phyloP scores from a whole-genome alignment of 2,329 filamentous ascomycete species.

The Furcasterigmium furcatum region DNA sequence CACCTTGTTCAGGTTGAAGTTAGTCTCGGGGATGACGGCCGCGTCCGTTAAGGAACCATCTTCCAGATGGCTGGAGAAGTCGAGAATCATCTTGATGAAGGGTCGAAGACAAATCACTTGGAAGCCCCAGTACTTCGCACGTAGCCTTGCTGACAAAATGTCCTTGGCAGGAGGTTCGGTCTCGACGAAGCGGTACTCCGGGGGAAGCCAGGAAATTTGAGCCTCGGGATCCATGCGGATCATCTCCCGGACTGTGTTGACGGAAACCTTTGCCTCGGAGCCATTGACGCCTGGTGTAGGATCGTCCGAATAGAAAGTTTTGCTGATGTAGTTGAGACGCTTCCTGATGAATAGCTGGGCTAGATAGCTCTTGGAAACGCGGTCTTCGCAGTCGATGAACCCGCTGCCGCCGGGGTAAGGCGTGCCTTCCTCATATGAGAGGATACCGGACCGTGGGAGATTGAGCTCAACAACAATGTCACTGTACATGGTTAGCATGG shows the following conservation, averaged over 20 bases:
- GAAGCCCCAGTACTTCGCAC: constrained; percentile 93
- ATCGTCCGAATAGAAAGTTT: constrained; percentile 39
- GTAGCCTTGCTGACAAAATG: constrained; percentile 78
- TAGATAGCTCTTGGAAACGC: constrained; percentile 56
- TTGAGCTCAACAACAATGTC: constrained; percentile 88
- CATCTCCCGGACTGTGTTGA: background rate
- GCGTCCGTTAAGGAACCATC: constrained; percentile 22
- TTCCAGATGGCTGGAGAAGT: constrained; percentile 37
- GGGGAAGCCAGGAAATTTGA: constrained; percentile 42
- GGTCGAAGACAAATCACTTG: constrained; percentile 86
- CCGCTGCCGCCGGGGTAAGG: constrained; percentile 58
- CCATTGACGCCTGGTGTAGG: background rate
- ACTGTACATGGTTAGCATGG: constrained; percentile 41
- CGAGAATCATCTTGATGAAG: constrained; percentile 58
- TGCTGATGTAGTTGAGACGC: constrained; percentile 61
- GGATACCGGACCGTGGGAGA: constrained; percentile 56
- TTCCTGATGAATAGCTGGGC: constrained; percentile 64
- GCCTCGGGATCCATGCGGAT: constrained; percentile 7
- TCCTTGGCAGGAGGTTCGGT: constrained; percentile 68
- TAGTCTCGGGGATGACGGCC: constrained; percentile 12
- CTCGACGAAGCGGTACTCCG: constrained; percentile 56
- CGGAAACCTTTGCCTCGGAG: background rate
- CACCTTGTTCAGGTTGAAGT: constrained; percentile 30
- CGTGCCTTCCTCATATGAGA: constrained; percentile 62
- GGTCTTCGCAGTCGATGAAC: constrained; percentile 36